Base-by-base conservation (phyloP, 75 land plant genomes). In the Selaginella moellendorffii region DNA sequence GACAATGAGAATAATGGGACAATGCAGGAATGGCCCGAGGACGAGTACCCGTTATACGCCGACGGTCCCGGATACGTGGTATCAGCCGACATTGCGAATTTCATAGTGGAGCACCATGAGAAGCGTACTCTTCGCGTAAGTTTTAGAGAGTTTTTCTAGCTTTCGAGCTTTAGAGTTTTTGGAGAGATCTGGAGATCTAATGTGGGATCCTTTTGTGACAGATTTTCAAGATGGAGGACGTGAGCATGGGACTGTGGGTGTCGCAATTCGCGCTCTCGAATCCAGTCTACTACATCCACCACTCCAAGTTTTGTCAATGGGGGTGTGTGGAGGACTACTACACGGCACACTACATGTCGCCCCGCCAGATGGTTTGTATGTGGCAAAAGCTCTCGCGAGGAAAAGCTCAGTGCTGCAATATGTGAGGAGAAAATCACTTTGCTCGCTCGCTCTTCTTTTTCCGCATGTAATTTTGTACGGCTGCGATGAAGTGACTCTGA, bases 301-400 rank as follows among this genome's bases (percentile, higher is more conserved):
- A 61, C 58, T 53, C 65, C 60, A 80, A 77, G 51, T 88, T 81
- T 29, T 82, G 79, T 61, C 95, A 88, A 66, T 80, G 70, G 62
- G 87, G 95, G 0, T 90, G 92, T 74, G 70, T 84, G 0, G 75
- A 79, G 17, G 81, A 78, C 25, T 90, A 90, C 65, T 72, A 53
- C 27, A 80, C 80, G 17, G 92, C 87, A 52, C 96, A 90, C 60
- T 90, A 90, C 64, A 86, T 86, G 63, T 83, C 96, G 29, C 96
- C 96, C 2, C 75, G 79, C 53, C 92, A 87, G 69, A 84, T 90
- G 87, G 63, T 80, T 1, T 90, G 87, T 71, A 28, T 90, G 77
- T 85, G 89, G 89, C 66, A 80, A 14, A 90, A 80, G 66, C 52
- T 87, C 53, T 42, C 52, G 5, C 65, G 52, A 23, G 82, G 82